These are phyloP conservation scores for Sugiyamaella pinicola DNA, from an alignment of 1,139 yeast species.

Conservation along the genomic window DNA sequence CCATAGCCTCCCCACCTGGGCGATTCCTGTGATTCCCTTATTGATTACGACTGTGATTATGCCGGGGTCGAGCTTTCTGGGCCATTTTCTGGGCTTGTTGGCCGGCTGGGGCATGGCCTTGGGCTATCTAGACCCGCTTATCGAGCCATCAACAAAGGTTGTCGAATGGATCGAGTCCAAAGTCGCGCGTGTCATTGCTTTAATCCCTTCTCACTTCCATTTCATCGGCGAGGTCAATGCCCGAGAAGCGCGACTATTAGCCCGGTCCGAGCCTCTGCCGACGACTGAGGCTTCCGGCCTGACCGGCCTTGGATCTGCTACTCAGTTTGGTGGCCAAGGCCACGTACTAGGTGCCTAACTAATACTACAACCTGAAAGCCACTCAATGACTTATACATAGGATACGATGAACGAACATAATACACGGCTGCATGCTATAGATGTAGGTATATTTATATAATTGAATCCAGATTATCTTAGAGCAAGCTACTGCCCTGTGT, in stretches of 20 bases:
- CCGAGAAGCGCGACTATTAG: slow-evolving; percentile 38
- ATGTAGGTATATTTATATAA: slow-evolving; percentile 12
- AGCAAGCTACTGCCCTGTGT: not conserved
- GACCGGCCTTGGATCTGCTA: slow-evolving; percentile 1
- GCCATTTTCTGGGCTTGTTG: slow-evolving; percentile 60
- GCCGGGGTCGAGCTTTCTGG: slow-evolving; percentile 69
- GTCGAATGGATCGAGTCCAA: slow-evolving; percentile 68
- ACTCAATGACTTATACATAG: not conserved
- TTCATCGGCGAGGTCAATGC: slow-evolving; percentile 62
- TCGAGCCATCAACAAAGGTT: slow-evolving; percentile 65
- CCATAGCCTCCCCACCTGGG: slow-evolving; percentile 58
- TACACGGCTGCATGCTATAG: not conserved
- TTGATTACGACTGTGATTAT: slow-evolving; percentile 52
- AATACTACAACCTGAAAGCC: not conserved
- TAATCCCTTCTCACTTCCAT: slow-evolving; percentile 56
- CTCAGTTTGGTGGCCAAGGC: slow-evolving; percentile 16
- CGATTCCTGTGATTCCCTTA: slow-evolving; percentile 60
- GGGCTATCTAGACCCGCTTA: slow-evolving; percentile 57
- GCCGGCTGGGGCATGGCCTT: slow-evolving; percentile 58
- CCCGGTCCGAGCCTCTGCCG: slow-evolving; percentile 19
- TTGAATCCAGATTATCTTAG: not conserved
- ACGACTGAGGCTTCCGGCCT: too few relatives aligned
- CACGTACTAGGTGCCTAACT: slow-evolving; percentile 15
- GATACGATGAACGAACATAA: not conserved
- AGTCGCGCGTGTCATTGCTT: slow-evolving; percentile 51